Percentiles rank a stretch among this genome's conserved stretches.
phyloP scores from a whole-genome alignment of 257 asterid genomes.

The Fraxinus anomala region DNA sequence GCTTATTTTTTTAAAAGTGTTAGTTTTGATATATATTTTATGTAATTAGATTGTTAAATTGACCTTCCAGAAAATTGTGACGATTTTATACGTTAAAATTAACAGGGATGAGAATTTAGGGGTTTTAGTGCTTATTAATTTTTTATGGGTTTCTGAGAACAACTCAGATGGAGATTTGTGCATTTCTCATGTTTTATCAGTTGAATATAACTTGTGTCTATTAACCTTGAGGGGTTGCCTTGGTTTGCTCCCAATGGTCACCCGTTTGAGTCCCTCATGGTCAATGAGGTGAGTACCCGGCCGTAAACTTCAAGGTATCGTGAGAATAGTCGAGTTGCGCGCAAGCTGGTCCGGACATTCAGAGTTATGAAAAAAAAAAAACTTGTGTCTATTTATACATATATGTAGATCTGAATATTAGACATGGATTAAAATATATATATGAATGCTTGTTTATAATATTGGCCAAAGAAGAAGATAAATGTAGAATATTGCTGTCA shows the following conservation, averaged over 20 bases:
- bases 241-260: too few relatives aligned
- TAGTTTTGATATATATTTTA: background rate
- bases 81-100: background rate
- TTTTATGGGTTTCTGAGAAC: constrained; percentile 1
- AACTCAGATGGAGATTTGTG: constrained; percentile 5
- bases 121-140: constrained; percentile 24
- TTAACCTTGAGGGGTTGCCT: too few relatives aligned
- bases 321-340: too few relatives aligned
- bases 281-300: too few relatives aligned
- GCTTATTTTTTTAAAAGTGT: background rate
- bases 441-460: background rate
- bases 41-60: background rate
- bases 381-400: background rate
- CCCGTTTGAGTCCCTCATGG: too few relatives aligned
- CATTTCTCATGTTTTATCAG: background rate
- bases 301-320: too few relatives aligned
- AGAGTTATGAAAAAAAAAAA: too few relatives aligned
- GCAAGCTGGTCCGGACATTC: too few relatives aligned
- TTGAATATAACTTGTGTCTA: background rate
- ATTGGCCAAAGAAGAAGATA: background rate
- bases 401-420: constrained; percentile 16
- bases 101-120: constrained; percentile 9
- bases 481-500: background rate
- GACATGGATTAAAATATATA: constrained; percentile 13
- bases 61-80: background rate